phyloP scores from a whole-genome alignment of 371 early-diverging fungal species.

The Funneliformis caledonium region DNA sequence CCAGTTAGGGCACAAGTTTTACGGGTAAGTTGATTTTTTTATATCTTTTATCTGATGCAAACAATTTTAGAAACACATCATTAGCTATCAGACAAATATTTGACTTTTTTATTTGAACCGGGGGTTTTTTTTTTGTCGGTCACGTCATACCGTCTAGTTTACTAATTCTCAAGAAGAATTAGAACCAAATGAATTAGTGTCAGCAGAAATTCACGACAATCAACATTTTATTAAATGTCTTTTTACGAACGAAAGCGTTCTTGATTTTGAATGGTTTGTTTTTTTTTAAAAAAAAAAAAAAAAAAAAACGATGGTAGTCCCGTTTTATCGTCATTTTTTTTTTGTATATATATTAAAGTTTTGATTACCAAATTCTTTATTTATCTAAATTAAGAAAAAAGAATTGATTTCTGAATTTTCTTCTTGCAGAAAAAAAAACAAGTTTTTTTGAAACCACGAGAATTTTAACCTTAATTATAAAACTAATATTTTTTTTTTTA shows the following conservation, averaged over 20 bases:
- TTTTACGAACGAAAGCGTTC: background rate
- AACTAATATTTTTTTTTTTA: background rate
- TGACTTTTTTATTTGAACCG: background rate
- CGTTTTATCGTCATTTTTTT: background rate
- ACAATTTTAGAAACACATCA: background rate
- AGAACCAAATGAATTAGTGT: background rate
- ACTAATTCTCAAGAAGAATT: background rate
- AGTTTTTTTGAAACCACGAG: background rate
- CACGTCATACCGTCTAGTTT: background rate
- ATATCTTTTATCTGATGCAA: background rate
- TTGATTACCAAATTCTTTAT: background rate
- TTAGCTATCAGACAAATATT: background rate
- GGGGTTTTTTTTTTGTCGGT: background rate
- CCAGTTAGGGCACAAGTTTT: constrained; percentile 6
- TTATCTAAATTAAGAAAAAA: background rate
- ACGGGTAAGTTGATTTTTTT: background rate
- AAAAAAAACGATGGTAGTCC: background rate
- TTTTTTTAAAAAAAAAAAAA: background rate
- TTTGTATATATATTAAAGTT: background rate
- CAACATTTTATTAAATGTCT: background rate
- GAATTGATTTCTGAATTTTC: too few relatives aligned
- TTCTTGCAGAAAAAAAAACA: background rate
- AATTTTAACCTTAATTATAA: background rate
- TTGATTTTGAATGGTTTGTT: background rate
- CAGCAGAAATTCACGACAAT: constrained; percentile 4